Evolutionary conservation across 768 basidiomycete genomes (phyloP).

Genomic region (Calocera viscosa): DNA sequence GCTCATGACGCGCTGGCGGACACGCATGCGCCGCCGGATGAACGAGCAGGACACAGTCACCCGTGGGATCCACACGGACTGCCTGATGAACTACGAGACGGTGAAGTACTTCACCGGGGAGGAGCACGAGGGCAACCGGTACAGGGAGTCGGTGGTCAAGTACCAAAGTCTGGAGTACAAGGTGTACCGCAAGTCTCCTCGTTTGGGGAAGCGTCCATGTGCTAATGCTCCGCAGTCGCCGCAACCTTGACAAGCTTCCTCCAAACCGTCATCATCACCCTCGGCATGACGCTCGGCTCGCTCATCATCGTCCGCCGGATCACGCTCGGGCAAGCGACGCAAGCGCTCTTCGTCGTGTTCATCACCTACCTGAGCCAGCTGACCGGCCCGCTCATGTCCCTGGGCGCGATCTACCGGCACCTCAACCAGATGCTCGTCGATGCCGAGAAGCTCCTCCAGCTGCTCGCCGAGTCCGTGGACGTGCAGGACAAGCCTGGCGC

Average conservation of each 20-base stretch:
- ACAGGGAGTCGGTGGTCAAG: slow-evolving; percentile 52
- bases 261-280: slow-evolving; percentile 70
- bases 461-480: slow-evolving; percentile 71
- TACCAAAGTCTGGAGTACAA: slow-evolving; percentile 65
- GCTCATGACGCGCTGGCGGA: slow-evolving; percentile 58
- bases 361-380: slow-evolving; percentile 73
- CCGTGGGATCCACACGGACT: slow-evolving; percentile 73
- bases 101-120: slow-evolving; percentile 88
- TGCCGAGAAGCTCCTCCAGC: slow-evolving; percentile 68
- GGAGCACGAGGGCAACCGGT: slow-evolving; percentile 59
- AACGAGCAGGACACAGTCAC: slow-evolving; percentile 71
- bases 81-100: slow-evolving; percentile 44
- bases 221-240: slow-evolving; percentile 35
- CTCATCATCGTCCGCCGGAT: slow-evolving; percentile 66
- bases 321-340: slow-evolving; percentile 37
- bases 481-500: slow-evolving; percentile 71
- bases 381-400: slow-evolving; percentile 54
- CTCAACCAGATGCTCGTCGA: slow-evolving; percentile 67
- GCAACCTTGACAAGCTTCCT: slow-evolving; percentile 63
- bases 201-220: neutral
- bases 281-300: slow-evolving; percentile 70
- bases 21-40: slow-evolving; percentile 62
- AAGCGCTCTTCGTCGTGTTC: slow-evolving; percentile 64
- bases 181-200: slow-evolving; percentile 47
- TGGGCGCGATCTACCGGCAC: slow-evolving; percentile 67